phyloP scores from a whole-genome alignment of 1,284 basidiomycete species.

The Salmacisia buchloeana region DNA sequence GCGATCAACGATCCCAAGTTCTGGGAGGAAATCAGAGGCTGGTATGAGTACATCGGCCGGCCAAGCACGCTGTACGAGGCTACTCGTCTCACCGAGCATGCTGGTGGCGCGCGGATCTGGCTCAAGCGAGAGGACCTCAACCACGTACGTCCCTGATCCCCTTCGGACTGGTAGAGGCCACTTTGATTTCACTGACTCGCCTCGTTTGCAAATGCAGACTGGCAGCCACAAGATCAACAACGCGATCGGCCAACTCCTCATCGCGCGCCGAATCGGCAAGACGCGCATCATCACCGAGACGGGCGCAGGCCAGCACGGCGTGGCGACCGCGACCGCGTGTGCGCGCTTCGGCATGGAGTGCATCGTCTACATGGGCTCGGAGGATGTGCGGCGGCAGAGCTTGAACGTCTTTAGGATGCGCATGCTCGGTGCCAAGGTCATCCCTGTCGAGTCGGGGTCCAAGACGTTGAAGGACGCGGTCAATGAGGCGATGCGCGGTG shows the following conservation, averaged over 20 bases:
- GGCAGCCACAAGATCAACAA: constrained; percentile 51
- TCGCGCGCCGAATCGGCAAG: constrained; percentile 88
- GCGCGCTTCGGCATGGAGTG: constrained; percentile 95
- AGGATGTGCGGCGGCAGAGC: constrained; percentile 90
- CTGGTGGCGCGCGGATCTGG: constrained; percentile 91
- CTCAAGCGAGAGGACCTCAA: constrained; percentile 89
- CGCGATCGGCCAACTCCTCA: constrained; percentile 61
- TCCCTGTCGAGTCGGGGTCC: constrained; percentile 89
- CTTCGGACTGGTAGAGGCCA: neutral
- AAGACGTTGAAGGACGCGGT: constrained; percentile 84
- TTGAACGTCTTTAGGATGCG: constrained; percentile 96
- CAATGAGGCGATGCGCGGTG: constrained; percentile 53
- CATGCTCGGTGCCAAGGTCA: constrained; percentile 80
- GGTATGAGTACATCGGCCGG: constrained; percentile 85
- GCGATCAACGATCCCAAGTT: constrained; percentile 85
- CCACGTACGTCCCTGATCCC: constrained; percentile 23
- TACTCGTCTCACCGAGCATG: constrained; percentile 67
- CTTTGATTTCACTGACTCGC: neutral
- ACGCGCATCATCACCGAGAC: constrained; percentile 97
- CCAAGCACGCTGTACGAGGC: constrained; percentile 69
- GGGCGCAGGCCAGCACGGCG: constrained; percentile 96
- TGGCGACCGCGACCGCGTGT: constrained; percentile 95
- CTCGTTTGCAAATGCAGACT: constrained; percentile 14
- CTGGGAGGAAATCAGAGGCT: constrained; percentile 82
- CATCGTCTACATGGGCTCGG: constrained; percentile 96